Conservation (phyloP, 805 yeast genomes). For the Wickerhamomyces canadensis region DNA sequence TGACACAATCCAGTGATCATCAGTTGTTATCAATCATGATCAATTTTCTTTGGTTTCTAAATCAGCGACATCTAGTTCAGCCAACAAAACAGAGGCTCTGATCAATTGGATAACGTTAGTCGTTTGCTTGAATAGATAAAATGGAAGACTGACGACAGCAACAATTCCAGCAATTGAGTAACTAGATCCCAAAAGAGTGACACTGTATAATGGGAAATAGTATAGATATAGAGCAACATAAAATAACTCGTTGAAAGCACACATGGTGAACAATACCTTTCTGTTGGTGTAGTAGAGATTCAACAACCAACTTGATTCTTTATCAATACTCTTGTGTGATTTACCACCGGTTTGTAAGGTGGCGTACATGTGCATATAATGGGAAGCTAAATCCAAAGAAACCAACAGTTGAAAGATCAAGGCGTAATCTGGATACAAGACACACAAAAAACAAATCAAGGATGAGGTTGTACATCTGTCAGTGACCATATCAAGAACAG, state of each 20-base stretch:
- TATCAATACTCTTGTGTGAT: slow-evolving; percentile 79
- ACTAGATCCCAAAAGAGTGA: slow-evolving; percentile 26
- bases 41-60: slow-evolving; percentile 22
- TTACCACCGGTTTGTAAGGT: slow-evolving; percentile 72
- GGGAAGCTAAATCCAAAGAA: slow-evolving; percentile 85
- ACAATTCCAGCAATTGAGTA: slow-evolving; percentile 58
- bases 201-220: slow-evolving; percentile 41
- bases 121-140: slow-evolving; percentile 86
- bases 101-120: slow-evolving; percentile 85
- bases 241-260: slow-evolving; percentile 90
- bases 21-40: too few species aligned
- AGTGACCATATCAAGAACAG: slow-evolving; percentile 97
- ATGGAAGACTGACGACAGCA: slow-evolving; percentile 64
- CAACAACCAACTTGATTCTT: slow-evolving; percentile 65
- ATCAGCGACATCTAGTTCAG: slow-evolving; percentile 55
- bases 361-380: slow-evolving; percentile 98
- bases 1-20: too few species aligned
- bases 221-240: slow-evolving; percentile 83
- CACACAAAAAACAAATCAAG: slow-evolving; percentile 79
- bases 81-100: slow-evolving; percentile 78
- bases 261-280: slow-evolving; percentile 76
- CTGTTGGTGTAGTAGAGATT: slow-evolving; percentile 84
- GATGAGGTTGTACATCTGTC: slow-evolving; percentile 96
- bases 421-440: slow-evolving; percentile 64
- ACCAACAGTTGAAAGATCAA: slow-evolving; percentile 70